phyloP scores from a whole-genome alignment of 345 rosid species.

The Clarkia xantiana region DNA sequence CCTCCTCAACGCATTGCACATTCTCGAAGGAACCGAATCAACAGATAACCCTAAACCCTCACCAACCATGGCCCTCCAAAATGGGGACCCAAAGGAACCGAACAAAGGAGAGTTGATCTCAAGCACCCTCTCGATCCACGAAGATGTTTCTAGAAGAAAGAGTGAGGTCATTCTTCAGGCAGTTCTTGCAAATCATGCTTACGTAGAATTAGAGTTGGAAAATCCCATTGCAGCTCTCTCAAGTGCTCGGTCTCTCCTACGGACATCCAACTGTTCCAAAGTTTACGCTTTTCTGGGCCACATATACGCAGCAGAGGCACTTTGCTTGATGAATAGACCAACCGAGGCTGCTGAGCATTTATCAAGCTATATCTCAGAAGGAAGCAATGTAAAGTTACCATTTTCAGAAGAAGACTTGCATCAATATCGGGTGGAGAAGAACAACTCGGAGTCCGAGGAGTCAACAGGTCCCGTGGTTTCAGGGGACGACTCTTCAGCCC shows the following conservation, averaged over 20 bases:
- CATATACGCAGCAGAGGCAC: constrained; percentile 88
- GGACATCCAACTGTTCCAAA: constrained; percentile 52
- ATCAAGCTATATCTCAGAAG: constrained; percentile 48
- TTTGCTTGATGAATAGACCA: constrained; percentile 66
- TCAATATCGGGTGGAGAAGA: constrained; percentile 37
- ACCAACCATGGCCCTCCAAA: constrained; percentile 28
- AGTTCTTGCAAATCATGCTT: constrained; percentile 67
- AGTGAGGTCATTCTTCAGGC: constrained; percentile 56
- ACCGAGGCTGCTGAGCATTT: constrained; percentile 74
- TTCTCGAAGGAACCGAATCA: constrained; percentile 14
- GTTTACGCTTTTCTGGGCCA: constrained; percentile 65
- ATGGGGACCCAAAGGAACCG: constrained; percentile 63
- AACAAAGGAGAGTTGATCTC: constrained; percentile 61
- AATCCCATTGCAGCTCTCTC: constrained; percentile 68
- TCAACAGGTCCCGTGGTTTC: constrained; percentile 14
- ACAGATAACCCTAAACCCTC: too few species aligned
- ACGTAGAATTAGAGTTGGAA: constrained; percentile 76
- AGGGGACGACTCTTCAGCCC: constrained; percentile 22
- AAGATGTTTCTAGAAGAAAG: constrained; percentile 34
- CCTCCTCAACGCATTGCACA: constrained; percentile 61
- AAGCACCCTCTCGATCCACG: constrained; percentile 43
- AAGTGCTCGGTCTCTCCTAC: constrained; percentile 55
- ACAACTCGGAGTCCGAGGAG: constrained; percentile 47
- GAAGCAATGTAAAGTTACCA: constrained; percentile 45
- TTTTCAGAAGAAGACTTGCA: constrained; percentile 57